phyloP scores from a whole-genome alignment of 495 filamentous ascomycete species.

The Talaromyces ruber region DNA sequence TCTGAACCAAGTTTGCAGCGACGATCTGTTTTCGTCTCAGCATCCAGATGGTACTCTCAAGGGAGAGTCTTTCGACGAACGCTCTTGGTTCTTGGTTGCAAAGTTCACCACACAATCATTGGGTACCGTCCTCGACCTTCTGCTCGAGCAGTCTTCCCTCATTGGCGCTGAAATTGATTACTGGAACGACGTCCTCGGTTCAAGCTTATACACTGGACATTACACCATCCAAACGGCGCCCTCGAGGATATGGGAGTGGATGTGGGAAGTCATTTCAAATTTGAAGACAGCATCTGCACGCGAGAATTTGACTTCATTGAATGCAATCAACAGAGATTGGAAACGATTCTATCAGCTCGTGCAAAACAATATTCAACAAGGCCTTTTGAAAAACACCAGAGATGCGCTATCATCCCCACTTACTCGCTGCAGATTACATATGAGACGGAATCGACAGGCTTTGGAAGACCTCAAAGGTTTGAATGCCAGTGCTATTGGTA shows the following conservation, averaged over 20 bases:
- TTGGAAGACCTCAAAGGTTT: conserved; percentile 62
- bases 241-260: conserved; percentile 51
- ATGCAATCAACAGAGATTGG: conserved; percentile 47
- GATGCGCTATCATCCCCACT: conserved; percentile 59
- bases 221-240: conserved; percentile 82
- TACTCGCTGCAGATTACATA: conserved; percentile 58
- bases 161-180: conserved; percentile 81
- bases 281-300: not conserved
- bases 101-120: conserved; percentile 84
- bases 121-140: conserved; percentile 60
- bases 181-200: conserved; percentile 78
- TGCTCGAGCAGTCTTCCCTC: conserved; percentile 73
- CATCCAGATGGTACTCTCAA: conserved; percentile 7
- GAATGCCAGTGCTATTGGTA: conserved; percentile 77
- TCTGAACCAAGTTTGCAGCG: conserved; percentile 47
- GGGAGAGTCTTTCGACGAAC: conserved; percentile 52
- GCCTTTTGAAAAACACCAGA: conserved; percentile 49
- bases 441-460: conserved; percentile 55
- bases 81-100: conserved; percentile 79
- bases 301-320: not conserved
- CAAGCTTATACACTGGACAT: conserved; percentile 58
- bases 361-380: conserved; percentile 55
- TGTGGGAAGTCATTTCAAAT: conserved; percentile 6
- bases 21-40: conserved; percentile 14
- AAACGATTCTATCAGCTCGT: conserved; percentile 74